Evolutionary conservation across 1,284 basidiomycete genomes (phyloP), one percentile per base, ranked within the genome.

Genomic region (Ganoderma sinense): DNA sequence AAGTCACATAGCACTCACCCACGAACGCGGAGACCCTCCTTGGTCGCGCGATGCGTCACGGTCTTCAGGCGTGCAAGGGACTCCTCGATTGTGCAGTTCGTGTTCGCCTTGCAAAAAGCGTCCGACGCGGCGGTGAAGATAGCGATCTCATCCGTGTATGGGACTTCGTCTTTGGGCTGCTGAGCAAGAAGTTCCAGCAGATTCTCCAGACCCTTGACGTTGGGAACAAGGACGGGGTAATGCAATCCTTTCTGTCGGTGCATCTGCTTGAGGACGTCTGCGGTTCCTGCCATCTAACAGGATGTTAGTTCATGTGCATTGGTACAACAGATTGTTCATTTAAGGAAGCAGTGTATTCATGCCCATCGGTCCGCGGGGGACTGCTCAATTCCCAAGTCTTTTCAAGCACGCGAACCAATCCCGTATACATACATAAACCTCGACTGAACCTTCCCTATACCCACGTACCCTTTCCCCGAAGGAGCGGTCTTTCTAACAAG

Each of bases 121-220:
- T 98, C 95, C 0, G 96, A 94, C 0, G 96, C 95, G 0, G 95
- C 92, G 13, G 94, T 92, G 81, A 98, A 98, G 69, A 99, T 87
- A 2, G 96, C 90, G 43, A 99, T 92, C 80, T 98, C 97, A 77
- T 96, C 89, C 0, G 94, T 91, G 0, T 88, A 85, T 0, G 86
- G 85, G 13, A 71, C 62, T 26, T 75, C 72, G 18, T 69, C 67
- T 29, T 83, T 83, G 18, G 77, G 72, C 68, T 85, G 77, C 7
- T 79, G 59, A 0, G 82, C 78, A 58, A 92, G 85, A 10, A 91
- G 79, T 2, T 84, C 77, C 51, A 94, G 79, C 60, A 96, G 86
- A 36, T 87, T 85, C 51, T 93, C 89, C 26, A 97, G 84, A 0
- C 95, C 95, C 69, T 89, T 91, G 76, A 88, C 82, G 78, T 98